Percentiles rank a stretch among this genome's conserved stretches.
These are phyloP conservation scores for Candida mesenterica DNA, from an alignment of 1,139 yeast species.

Conservation along the genomic window DNA sequence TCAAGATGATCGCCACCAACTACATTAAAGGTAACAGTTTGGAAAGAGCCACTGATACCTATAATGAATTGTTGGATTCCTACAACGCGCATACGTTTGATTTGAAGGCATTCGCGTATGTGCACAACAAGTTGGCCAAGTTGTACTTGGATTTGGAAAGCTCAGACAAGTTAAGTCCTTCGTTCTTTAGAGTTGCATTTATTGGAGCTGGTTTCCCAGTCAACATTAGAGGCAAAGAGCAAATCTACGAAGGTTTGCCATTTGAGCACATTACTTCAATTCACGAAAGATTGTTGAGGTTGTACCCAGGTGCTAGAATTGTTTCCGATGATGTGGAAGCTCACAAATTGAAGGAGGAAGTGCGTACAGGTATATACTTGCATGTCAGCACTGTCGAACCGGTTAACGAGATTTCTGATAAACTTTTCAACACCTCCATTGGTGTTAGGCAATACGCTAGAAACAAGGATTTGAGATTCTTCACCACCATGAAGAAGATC, in stretches of 20 bases:
- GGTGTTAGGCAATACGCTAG: constrained; percentile 70
- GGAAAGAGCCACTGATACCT: constrained; percentile 37
- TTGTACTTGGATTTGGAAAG: constrained; percentile 68
- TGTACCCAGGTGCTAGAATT: constrained; percentile 83
- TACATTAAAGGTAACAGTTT: constrained; percentile 61
- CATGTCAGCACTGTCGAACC: constrained; percentile 77
- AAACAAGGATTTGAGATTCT: constrained; percentile 67
- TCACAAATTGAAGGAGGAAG: constrained; percentile 42
- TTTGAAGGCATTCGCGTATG: constrained; percentile 71
- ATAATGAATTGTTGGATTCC: constrained; percentile 73
- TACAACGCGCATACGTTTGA: constrained; percentile 75
- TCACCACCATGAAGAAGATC: constrained; percentile 66
- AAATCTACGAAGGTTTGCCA: constrained; percentile 82
- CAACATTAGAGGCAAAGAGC: constrained; percentile 71
- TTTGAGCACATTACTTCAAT: constrained; percentile 86
- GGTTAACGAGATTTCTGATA: constrained; percentile 50
- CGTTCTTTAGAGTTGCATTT: constrained; percentile 76
- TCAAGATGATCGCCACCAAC: constrained; percentile 68
- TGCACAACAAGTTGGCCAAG: constrained; percentile 66
- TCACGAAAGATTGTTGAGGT: constrained; percentile 69
- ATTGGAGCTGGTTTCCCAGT: constrained; percentile 85
- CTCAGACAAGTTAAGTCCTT: constrained; percentile 71
- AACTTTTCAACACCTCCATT: constrained; percentile 48
- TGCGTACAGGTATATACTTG: constrained; percentile 70
- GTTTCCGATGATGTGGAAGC: constrained; percentile 68